phyloP scores from a whole-genome alignment of 2,329 filamentous ascomycete genomes.

The Colletotrichum sp. region DNA sequence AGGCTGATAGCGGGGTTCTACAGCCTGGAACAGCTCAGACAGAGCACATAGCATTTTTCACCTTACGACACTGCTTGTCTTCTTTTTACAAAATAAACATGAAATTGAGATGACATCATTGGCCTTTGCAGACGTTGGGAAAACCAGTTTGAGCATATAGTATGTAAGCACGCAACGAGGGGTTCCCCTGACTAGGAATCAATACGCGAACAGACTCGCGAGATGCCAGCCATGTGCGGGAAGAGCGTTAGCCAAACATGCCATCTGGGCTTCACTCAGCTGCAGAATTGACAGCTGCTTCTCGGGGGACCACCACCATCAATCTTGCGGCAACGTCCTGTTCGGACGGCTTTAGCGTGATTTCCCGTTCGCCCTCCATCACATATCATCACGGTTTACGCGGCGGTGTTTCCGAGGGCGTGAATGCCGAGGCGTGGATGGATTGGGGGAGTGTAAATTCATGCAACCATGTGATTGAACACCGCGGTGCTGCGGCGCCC shows the following conservation, averaged over 20 bases:
- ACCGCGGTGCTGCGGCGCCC: background rate
- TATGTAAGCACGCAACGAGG: background rate
- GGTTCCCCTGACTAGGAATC: background rate
- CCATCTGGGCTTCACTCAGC: background rate
- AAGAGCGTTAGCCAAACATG: background rate
- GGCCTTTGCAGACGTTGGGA: background rate
- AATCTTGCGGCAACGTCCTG: background rate
- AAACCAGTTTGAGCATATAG: background rate
- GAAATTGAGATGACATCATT: background rate
- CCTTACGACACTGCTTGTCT: background rate
- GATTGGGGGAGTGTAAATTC: background rate
- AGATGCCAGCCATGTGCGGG: background rate
- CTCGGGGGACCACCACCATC: background rate
- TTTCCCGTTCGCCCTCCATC: background rate
- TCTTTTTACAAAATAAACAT: background rate
- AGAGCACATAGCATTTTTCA: background rate
- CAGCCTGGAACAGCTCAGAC: slow-evolving; percentile 12
- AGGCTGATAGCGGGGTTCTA: slow-evolving; percentile 20
- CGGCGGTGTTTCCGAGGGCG: background rate
- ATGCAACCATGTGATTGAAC: background rate
- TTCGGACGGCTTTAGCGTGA: background rate
- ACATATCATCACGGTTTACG: background rate
- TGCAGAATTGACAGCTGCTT: background rate
- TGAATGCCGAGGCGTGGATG: background rate
- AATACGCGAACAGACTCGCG: background rate